Evolutionary conservation across 768 basidiomycete genomes (phyloP).

Genomic region (Mycena capillaripes): DNA sequence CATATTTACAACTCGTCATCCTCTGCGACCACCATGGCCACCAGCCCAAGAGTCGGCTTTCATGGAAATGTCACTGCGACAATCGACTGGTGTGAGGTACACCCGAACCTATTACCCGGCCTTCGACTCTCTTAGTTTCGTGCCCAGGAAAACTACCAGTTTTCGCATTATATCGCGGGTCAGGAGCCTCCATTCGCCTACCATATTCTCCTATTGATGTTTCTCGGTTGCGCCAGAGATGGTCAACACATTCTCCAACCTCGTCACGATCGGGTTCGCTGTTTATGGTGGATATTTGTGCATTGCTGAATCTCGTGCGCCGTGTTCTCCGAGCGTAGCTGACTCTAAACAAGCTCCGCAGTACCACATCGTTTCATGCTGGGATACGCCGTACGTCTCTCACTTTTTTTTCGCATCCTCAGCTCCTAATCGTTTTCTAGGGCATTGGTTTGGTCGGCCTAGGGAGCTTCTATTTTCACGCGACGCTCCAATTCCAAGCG

Average conservation of each 20-base stretch:
- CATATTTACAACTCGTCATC: background rate
- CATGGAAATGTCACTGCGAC: conserved; percentile 80
- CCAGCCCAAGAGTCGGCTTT: conserved; percentile 56
- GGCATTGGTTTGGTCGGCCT: conserved; percentile 80
- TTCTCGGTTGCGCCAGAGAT: conserved; percentile 59
- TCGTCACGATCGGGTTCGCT: conserved; percentile 69
- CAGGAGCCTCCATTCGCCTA: background rate
- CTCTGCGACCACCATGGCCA: conserved; percentile 44
- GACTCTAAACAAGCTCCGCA: conserved; percentile 41
- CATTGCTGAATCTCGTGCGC: conserved; percentile 17
- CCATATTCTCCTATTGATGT: background rate
- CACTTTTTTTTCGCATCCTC: background rate
- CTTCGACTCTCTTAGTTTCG: background rate
- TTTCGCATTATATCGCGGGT: conserved; percentile 77
- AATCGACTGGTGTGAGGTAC: conserved; percentile 81
- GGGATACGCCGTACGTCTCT: conserved; percentile 56
- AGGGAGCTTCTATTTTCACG: conserved; percentile 86
- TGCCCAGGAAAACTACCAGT: conserved; percentile 79
- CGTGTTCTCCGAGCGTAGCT: no score
- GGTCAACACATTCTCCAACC: conserved; percentile 81
- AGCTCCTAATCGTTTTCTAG: conserved; percentile 47
- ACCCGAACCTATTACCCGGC: background rate
- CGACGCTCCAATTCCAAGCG: conserved; percentile 80
- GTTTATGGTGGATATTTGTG: conserved; percentile 58
- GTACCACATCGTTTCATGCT: conserved; percentile 59